These are phyloP conservation scores for Berberis vulgaris DNA, from an alignment of 164 flowering plant genomes.

Conservation along the genomic window DNA sequence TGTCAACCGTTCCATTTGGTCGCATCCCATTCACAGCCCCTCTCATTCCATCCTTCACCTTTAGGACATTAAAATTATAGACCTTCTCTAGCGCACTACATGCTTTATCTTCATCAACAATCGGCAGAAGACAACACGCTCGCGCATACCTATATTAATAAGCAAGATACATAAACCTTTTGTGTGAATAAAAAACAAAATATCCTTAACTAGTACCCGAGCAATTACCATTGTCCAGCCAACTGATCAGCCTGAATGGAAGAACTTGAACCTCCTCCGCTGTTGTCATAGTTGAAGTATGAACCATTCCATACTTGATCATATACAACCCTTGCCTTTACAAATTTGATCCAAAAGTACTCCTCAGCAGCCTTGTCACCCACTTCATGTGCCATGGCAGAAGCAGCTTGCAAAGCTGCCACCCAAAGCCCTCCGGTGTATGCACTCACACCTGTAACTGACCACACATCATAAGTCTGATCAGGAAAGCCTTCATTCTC, in stretches of 20 bases:
- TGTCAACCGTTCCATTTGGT: slow-evolving; percentile 75
- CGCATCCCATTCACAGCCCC: slow-evolving; percentile 94
- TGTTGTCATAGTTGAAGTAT: slow-evolving; percentile 79
- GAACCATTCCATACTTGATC: slow-evolving; percentile 87
- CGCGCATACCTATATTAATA: slow-evolving; percentile 64
- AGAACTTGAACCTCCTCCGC: slow-evolving; percentile 47
- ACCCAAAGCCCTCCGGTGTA: slow-evolving; percentile 91
- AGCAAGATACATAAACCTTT: neutral
- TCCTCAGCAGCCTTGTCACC: slow-evolving; percentile 66
- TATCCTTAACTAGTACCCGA: no score
- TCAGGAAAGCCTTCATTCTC: slow-evolving; percentile 98
- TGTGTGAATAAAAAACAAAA: no score
- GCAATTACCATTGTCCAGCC: slow-evolving; percentile 81
- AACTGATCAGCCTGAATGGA: slow-evolving; percentile 95
- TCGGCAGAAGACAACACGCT: slow-evolving; percentile 72
- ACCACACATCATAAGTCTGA: slow-evolving; percentile 94
- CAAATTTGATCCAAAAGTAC: slow-evolving; percentile 56
- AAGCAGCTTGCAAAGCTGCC: slow-evolving; percentile 86
- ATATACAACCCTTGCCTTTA: slow-evolving; percentile 60
- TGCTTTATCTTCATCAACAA: slow-evolving; percentile 65
- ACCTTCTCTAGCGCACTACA: slow-evolving; percentile 57
- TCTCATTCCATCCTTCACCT: slow-evolving; percentile 60
- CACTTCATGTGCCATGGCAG: slow-evolving; percentile 71
- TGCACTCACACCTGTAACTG: slow-evolving; percentile 83
- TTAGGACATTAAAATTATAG: slow-evolving; percentile 62